Conservation (phyloP, 371 early-diverging fungal genomes). For the Syncephalastrum racemosum region DNA sequence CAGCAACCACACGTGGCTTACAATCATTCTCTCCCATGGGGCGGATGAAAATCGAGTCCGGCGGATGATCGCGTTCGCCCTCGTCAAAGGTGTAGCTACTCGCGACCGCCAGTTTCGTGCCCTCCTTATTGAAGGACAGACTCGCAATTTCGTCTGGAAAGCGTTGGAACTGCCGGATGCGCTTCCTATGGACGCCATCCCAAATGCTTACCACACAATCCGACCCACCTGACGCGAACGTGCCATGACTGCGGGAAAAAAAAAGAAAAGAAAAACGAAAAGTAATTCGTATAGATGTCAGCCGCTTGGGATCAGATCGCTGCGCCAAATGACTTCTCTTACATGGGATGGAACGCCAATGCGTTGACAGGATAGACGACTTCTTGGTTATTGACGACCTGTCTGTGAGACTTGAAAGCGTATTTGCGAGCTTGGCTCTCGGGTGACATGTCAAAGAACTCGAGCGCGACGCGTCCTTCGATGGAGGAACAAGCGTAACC, state of each 20-base stretch:
- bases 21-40: slow-evolving; percentile 70
- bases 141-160: slow-evolving; percentile 86
- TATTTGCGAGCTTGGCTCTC: slow-evolving; percentile 77
- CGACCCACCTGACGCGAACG: slow-evolving; percentile 94
- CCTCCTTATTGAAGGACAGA: slow-evolving; percentile 81
- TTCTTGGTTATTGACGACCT: slow-evolving; percentile 73
- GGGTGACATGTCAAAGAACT: slow-evolving; percentile 78
- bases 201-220: slow-evolving; percentile 93
- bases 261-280: neutral
- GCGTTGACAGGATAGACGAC: slow-evolving; percentile 94
- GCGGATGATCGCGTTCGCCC: slow-evolving; percentile 87
- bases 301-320: neutral
- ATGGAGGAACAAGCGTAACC: slow-evolving; percentile 88
- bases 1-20: slow-evolving; percentile 39
- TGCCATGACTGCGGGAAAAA: slow-evolving; percentile 63
- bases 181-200: slow-evolving; percentile 91
- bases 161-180: slow-evolving; percentile 74
- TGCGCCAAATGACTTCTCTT: slow-evolving; percentile 34
- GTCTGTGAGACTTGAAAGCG: slow-evolving; percentile 95
- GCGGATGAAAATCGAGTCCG: slow-evolving; percentile 79
- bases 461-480: slow-evolving; percentile 94
- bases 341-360: slow-evolving; percentile 89
- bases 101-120: slow-evolving; percentile 82
- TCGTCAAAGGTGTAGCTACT: slow-evolving; percentile 93
- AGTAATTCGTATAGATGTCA: neutral